phyloP scores from a whole-genome alignment of 73 alveolate genomes.

The Diophrys sp. region DNA sequence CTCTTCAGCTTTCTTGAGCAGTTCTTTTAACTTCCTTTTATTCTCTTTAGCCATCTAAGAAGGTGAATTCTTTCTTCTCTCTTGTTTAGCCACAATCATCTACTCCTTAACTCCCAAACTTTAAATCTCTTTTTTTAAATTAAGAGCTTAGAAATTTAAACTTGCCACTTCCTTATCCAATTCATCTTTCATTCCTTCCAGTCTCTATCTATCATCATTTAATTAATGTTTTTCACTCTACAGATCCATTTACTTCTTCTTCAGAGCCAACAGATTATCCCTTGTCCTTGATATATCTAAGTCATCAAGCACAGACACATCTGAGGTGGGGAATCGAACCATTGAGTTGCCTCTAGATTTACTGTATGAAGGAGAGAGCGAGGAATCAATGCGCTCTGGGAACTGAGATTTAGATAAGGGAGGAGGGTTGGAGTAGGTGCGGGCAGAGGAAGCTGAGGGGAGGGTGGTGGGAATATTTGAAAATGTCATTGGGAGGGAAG shows the following conservation, averaged over 20 bases:
- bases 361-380: no score
- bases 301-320: not conserved
- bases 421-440: no score
- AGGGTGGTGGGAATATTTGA: no score
- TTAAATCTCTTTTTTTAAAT: not conserved
- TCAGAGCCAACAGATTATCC: constrained; percentile 1
- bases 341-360: no score
- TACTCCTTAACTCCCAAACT: not conserved
- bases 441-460: no score
- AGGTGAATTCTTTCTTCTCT: not conserved
- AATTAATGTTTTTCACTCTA: not conserved
- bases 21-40: not conserved
- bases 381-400: no score
- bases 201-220: not conserved
- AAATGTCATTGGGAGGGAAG: not conserved
- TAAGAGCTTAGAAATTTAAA: not conserved
- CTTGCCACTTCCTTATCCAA: not conserved
- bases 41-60: not conserved
- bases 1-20: not conserved
- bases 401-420: no score
- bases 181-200: not conserved
- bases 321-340: not conserved
- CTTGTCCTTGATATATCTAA: constrained; percentile 1
- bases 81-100: not conserved
- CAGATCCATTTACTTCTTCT: not conserved